phyloP scores from a whole-genome alignment of 1,284 basidiomycete genomes.

The Heliocybe sulcata region DNA sequence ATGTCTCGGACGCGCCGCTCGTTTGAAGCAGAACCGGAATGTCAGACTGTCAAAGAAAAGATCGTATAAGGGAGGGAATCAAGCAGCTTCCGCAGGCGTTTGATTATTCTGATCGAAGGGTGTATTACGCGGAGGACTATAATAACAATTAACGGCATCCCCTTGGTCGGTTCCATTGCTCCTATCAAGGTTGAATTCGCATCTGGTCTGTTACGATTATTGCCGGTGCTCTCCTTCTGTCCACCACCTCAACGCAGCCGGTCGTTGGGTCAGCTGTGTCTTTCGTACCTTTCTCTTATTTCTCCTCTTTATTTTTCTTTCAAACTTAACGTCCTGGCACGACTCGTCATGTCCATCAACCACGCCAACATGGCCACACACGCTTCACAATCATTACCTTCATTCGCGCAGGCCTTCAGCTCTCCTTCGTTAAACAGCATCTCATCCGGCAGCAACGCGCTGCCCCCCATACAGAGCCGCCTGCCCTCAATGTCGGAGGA shows the following conservation, averaged over 20 bases:
- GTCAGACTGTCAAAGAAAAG: neutral
- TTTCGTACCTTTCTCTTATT: neutral
- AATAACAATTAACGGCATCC: constrained; percentile 3
- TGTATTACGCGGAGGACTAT: neutral
- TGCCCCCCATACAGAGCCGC: constrained; percentile 56
- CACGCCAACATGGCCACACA: constrained; percentile 2
- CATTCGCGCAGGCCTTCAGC: constrained; percentile 68
- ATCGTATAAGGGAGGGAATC: no score
- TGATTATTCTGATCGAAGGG: constrained; percentile 2
- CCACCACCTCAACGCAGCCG: neutral
- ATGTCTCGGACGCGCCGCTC: no score
- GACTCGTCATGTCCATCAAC: constrained; percentile 2
- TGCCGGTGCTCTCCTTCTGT: neutral
- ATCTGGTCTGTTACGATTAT: no score
- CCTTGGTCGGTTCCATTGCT: constrained; percentile 1
- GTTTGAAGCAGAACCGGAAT: no score
- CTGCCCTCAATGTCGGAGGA: constrained; percentile 20
- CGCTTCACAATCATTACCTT: constrained; percentile 55
- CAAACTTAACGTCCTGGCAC: neutral
- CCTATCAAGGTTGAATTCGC: constrained; percentile 1
- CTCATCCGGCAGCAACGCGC: constrained; percentile 38
- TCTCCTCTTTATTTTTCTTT: neutral
- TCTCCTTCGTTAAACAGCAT: constrained; percentile 42
- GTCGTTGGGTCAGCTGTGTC: neutral
- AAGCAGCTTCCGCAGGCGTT: neutral